phyloP scores from a whole-genome alignment of 805 yeast species.

The Metschnikowia gruessii region DNA sequence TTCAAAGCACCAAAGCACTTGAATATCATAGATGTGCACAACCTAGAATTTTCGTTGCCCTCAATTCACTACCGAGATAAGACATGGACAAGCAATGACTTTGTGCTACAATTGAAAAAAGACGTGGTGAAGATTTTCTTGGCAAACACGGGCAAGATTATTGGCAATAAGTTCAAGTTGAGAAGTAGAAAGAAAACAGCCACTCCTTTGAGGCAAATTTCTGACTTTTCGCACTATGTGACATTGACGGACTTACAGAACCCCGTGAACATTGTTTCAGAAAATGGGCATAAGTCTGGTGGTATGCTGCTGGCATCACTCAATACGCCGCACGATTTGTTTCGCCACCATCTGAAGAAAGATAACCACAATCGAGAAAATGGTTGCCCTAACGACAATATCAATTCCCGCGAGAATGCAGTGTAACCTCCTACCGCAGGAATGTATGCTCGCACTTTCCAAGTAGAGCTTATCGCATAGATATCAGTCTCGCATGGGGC shows the following conservation, averaged over 20 bases:
- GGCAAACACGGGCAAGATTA: conserved; percentile 69
- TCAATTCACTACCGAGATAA: conserved; percentile 45
- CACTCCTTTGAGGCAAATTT: conserved; percentile 40
- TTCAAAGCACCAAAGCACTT: conserved; percentile 71
- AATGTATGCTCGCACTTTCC: not conserved
- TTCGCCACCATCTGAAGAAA: not conserved
- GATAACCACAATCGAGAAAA: too few species aligned
- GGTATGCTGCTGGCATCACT: not conserved
- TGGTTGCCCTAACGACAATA: not conserved
- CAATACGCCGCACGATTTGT: not conserved
- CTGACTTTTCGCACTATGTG: conserved; percentile 36
- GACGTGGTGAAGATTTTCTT: conserved; percentile 57
- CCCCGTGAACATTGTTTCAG: not conserved
- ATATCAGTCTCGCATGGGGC: too few species aligned
- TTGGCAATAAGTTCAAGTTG: conserved; percentile 66
- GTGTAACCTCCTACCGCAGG: too few species aligned
- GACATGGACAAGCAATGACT: conserved; percentile 71
- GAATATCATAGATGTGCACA: conserved; percentile 72
- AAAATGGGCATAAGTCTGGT: not conserved
- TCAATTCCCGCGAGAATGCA: too few species aligned
- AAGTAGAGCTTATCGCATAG: too few species aligned
- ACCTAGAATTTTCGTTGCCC: conserved; percentile 67
- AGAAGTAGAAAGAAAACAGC: conserved; percentile 29
- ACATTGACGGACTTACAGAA: conserved; percentile 39
- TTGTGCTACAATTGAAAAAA: conserved; percentile 59